These are phyloP conservation scores for Pseudodiploospora longispora DNA, from an alignment of 2,329 filamentous ascomycete genomes.

Conservation along the genomic window DNA sequence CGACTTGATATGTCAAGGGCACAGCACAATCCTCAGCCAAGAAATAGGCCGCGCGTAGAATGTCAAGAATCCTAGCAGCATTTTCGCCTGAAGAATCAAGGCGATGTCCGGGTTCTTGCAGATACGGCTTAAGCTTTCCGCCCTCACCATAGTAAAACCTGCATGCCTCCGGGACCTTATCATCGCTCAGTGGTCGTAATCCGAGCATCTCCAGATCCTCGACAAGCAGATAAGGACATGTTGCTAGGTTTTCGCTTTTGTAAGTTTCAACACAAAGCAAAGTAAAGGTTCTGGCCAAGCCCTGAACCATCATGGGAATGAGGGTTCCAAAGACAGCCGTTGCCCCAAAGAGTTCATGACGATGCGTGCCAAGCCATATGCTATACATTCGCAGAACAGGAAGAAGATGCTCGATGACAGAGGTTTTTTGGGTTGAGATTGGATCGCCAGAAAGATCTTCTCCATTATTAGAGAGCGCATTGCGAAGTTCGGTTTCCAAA, in stretches of 20 bases:
- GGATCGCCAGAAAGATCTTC: constrained; percentile 11
- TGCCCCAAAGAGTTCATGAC: constrained; percentile 38
- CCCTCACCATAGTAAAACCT: constrained; percentile 27
- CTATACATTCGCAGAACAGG: constrained; percentile 45
- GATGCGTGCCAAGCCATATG: constrained; percentile 43
- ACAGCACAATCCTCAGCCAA: constrained; percentile 33
- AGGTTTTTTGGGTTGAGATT: constrained; percentile 23
- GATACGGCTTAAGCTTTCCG: constrained; percentile 31
- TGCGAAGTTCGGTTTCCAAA: constrained; percentile 58
- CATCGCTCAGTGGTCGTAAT: constrained; percentile 32
- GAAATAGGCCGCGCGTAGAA: constrained; percentile 40
- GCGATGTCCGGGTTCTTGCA: constrained; percentile 22
- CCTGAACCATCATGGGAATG: constrained; percentile 37
- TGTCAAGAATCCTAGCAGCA: constrained; percentile 40
- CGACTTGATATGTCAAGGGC: constrained; percentile 26
- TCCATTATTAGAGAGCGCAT: constrained; percentile 13
- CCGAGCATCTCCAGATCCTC: constrained; percentile 43
- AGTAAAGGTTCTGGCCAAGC: constrained; percentile 38
- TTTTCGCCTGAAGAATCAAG: constrained; percentile 27
- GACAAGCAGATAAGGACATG: constrained; percentile 40
- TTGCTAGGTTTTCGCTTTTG: constrained; percentile 27
- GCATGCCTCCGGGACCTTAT: constrained; percentile 30
- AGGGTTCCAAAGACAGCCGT: constrained; percentile 36
- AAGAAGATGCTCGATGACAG: constrained; percentile 35
- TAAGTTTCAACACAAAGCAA: constrained; percentile 38